Evolutionary conservation across 1,284 basidiomycete species (phyloP), one percentile per base, ranked within the genome.

Genomic region (Ustilago lituana): DNA sequence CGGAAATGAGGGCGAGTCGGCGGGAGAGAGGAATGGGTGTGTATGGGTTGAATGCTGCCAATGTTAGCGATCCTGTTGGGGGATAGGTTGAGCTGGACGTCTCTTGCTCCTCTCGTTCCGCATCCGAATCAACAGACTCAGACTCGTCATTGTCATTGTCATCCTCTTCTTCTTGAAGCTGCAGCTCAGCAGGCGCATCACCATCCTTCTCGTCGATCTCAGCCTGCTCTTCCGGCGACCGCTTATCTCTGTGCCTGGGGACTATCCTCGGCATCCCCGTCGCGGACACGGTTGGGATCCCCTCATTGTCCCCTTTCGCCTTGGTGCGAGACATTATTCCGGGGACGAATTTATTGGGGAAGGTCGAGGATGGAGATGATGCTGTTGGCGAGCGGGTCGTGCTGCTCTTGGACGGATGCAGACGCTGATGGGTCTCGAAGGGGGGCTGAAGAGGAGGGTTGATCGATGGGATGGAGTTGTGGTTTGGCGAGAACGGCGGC

Each of bases 1-100:
- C 91, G 38, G 91, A 79, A 57, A 96, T 84, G 5, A 80, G 61
- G 0, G 66, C 45, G 12, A 61, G 8, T 6, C 79, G 69, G 4
- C 79, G 53, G 5, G 52, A 46, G 35, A 63, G 60, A 4, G 70
- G 49, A 22, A 80, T 40, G 15, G 50, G 29, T 2, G 70, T 66
- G 44, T 60, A 71, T 0, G 76, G 73, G 5, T 66, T 70, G 31
- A 81, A 62, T 0, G 77, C 73, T 5, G 77, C 70, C 10, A 77
- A 50, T 9, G 74, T 78, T 0, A 81, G 65, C 8, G 76, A 78
- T 17, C 78, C 78, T 8, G 78, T 78, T 3, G 79, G 67, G 10
- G 72, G 52, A n/a, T 62, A 59, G 3, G 43, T 26, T 6, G 55
- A 39, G 17, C 40, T 55, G 8, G 52, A 15, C 5, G 38, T 32